These are phyloP conservation scores for Aspergillus ruber DNA, from an alignment of 2,329 filamentous ascomycete species.

Conservation along the genomic window DNA sequence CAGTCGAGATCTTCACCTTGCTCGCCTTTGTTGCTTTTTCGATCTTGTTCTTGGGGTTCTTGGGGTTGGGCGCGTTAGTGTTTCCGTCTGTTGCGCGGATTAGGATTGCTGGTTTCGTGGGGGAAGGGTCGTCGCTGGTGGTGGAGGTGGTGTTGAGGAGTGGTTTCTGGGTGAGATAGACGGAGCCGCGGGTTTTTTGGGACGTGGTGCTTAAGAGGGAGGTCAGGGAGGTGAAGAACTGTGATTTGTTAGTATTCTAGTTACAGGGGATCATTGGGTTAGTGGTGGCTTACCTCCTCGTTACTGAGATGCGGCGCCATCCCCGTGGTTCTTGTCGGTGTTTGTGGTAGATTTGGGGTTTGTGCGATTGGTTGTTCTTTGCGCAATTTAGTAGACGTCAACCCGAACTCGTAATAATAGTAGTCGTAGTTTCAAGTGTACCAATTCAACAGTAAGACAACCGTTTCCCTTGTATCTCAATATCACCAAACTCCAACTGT, in stretches of 20 bases:
- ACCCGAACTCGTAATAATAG: too few species aligned
- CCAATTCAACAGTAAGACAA: not conserved
- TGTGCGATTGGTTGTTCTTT: not conserved
- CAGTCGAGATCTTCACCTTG: conserved; percentile 71
- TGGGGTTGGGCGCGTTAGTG: conserved; percentile 41
- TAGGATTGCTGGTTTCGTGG: conserved; percentile 65
- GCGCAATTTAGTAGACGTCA: too few species aligned
- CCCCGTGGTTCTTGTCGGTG: not conserved
- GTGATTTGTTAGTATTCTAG: too few species aligned
- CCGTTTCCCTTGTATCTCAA: not conserved
- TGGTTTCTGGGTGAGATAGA: conserved; percentile 40
- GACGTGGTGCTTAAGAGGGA: conserved; percentile 35
- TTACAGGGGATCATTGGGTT: too few species aligned
- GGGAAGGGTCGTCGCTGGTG: conserved; percentile 40
- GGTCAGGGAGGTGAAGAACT: conserved; percentile 40
- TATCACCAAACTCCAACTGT: not conserved
- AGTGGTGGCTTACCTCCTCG: conserved; percentile 43
- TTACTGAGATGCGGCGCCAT: conserved; percentile 35
- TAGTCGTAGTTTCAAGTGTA: not conserved
- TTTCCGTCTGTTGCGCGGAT: conserved; percentile 81
- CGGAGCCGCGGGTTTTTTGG: conserved; percentile 35
- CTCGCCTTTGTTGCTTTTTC: conserved; percentile 45
- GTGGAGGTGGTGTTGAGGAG: conserved; percentile 14
- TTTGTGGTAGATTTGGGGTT: not conserved
- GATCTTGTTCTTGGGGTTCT: conserved; percentile 28